These are phyloP conservation scores for Colletotrichum sublineola DNA, from an alignment of 2,329 filamentous ascomycete genomes.

Conservation along the genomic window DNA sequence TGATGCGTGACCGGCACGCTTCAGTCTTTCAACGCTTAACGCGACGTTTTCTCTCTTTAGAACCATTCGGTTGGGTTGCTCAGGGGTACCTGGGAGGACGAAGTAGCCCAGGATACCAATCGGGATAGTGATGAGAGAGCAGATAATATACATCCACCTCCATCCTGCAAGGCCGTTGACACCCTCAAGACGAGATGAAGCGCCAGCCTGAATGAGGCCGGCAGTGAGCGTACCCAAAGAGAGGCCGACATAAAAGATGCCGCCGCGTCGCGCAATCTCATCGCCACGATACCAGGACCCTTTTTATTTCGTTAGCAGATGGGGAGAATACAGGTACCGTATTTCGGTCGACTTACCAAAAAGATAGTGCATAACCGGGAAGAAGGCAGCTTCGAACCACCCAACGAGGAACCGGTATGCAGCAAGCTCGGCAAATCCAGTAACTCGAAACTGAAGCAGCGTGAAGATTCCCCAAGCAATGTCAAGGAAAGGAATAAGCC, in stretches of 20 bases:
- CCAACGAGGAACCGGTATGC: conserved; percentile 51
- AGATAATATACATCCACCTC: conserved; percentile 63
- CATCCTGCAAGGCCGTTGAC: conserved; percentile 57
- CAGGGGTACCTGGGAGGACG: conserved; percentile 52
- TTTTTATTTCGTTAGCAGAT: conserved; percentile 57
- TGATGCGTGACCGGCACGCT: conserved; percentile 58
- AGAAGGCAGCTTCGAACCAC: conserved; percentile 51
- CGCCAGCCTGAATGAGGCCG: conserved; percentile 60
- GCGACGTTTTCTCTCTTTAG: conserved; percentile 46
- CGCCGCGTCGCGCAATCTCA: conserved; percentile 55
- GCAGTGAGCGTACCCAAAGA: conserved; percentile 60
- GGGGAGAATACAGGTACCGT: too few species aligned
- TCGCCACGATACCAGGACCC: conserved; percentile 64
- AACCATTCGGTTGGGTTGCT: conserved; percentile 49
- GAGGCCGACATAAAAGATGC: conserved; percentile 59
- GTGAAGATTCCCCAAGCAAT: conserved; percentile 70
- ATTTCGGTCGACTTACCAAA: conserved; percentile 49
- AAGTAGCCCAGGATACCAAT: conserved; percentile 57
- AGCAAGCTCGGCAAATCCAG: conserved; percentile 45
- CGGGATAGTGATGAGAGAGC: conserved; percentile 57
- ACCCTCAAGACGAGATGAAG: conserved; percentile 57
- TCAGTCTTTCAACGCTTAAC: conserved; percentile 47
- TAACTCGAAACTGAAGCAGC: conserved; percentile 52
- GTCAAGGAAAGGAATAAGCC: conserved; percentile 52
- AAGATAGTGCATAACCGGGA: conserved; percentile 53